Evolutionary conservation across 495 filamentous ascomycete species (phyloP), one percentile per base, ranked within the genome.

Genomic region (Aspergillus nanangensis): DNA sequence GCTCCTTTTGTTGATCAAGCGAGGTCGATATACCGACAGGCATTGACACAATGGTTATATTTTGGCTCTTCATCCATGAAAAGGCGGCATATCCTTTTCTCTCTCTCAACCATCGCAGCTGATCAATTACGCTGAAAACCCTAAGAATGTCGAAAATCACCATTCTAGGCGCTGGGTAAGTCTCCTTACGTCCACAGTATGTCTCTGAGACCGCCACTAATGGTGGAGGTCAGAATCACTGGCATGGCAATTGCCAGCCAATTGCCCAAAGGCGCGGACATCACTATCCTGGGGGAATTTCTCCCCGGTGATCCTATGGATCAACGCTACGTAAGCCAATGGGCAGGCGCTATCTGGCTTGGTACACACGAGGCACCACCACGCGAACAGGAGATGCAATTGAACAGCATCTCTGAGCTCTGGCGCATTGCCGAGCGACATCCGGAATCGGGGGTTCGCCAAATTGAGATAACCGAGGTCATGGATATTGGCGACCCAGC

Each of bases 241-340:
- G 45, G 45, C 17, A 41, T 48, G 45, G 38, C 37, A 7, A 41
- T 48, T 27, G 45, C 45, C 37, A 48, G 37, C 24, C 27, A 33
- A 21, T 21, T 48, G 13, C 43, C 48, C 7, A 21, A 27, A 11
- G 17, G 21, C 14, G 20, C 31, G 34, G 33, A 45, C 58, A 29
- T 70, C 53, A 47, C 71, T 66, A 11, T 49, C 50, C n/a, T 86
- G 61, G 21, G 63, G 27, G 1, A 85, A 57, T 29, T 87, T 77
- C n/a, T 65, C 48, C 39, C 48, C 17, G 42, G 48, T 0, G 48
- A 51, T 18, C n/a, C n/a, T n/a, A n/a, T n/a, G n/a, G 41, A 8
- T 3, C 33, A 33, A 9, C 41, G 36, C 13, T 61, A 52, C 53
- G 55, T 52, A 19, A 59, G 49, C 51, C 61, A 53, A 2, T 60